Evolutionary conservation across 169 alveolate species (phyloP), one percentile per base, ranked within the genome.

Genomic region (Plasmodium inui): DNA sequence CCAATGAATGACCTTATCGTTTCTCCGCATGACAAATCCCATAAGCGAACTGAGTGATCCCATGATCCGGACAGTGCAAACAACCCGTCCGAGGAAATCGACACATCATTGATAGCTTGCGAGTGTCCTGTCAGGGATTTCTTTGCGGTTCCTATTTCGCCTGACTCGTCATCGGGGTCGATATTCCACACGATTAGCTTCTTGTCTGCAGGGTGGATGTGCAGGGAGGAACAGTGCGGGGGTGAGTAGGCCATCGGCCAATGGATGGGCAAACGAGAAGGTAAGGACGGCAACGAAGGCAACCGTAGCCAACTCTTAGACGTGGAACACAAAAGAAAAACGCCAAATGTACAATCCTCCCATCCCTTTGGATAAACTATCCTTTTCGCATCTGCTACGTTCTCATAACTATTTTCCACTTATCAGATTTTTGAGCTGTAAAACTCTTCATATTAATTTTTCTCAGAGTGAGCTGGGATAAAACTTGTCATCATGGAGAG

Each of bases 41-140:
- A 98, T 71, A 98, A 97, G 37, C 99, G 97, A 91, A 98, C 96
- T 55, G 99, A 98, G 94, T 95, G 44, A 78, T 96, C 99, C 99
- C 99, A 98, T 17, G 99, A 98, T n/a, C 99, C 99, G 17, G 99
- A 97, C 46, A 98, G 96, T 34, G 99, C 99, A 88, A 97, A 98
- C 92, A 98, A 98, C 10, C 99, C 99, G 90, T 98, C 99, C 19
- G 98, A 97, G 84, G 99, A 98, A 95, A 98, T 97, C 76, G 98
- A 98, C 34, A 97, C 98, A 88, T 98, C 99, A 95, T 97, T 98
- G 78, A 98, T 98, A 55, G 99, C 96, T 96, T 98, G 99, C 70
- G 98, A 96, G 95, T 98, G 99, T 2, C 99, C 99, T 17, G 98
- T 96, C 67, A 97, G 92, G 3, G 98, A 96, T 79, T 95, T 95